Evolutionary conservation across 805 yeast genomes (phyloP).

Genomic region (Candida qinlingensis): DNA sequence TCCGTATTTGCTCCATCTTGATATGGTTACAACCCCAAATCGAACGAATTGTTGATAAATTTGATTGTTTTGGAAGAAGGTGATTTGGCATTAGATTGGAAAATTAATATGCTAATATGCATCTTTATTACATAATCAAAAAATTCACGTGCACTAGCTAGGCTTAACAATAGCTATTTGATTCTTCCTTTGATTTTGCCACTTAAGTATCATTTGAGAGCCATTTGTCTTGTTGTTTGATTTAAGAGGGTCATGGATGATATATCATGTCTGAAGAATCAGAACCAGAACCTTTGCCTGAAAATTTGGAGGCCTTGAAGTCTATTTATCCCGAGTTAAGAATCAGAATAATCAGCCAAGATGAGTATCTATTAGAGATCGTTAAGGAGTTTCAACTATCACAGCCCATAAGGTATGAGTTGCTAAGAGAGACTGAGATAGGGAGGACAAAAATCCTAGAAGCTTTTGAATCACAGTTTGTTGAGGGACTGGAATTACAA

Average conservation of each 20-base stretch:
- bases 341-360: background rate
- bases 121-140: too few relatives aligned
- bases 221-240: too few relatives aligned
- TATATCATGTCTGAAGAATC: background rate
- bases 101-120: too few relatives aligned
- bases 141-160: too few relatives aligned
- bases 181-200: too few relatives aligned
- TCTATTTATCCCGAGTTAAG: conserved; percentile 39
- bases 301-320: conserved; percentile 36
- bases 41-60: too few relatives aligned
- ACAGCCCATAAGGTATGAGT: background rate
- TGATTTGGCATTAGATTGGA: too few relatives aligned
- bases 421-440: background rate
- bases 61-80: too few relatives aligned
- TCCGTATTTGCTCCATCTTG: conserved; percentile 29
- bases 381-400: background rate
- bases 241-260: too few relatives aligned
- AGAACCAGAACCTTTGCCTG: conserved; percentile 23
- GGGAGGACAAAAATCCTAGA: background rate
- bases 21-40: background rate
- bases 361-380: background rate
- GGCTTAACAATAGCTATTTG: too few relatives aligned
- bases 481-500: background rate
- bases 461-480: background rate
- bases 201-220: too few relatives aligned